phyloP scores from a whole-genome alignment of 306 rosid species.

The Hippophae gyantsensis region DNA sequence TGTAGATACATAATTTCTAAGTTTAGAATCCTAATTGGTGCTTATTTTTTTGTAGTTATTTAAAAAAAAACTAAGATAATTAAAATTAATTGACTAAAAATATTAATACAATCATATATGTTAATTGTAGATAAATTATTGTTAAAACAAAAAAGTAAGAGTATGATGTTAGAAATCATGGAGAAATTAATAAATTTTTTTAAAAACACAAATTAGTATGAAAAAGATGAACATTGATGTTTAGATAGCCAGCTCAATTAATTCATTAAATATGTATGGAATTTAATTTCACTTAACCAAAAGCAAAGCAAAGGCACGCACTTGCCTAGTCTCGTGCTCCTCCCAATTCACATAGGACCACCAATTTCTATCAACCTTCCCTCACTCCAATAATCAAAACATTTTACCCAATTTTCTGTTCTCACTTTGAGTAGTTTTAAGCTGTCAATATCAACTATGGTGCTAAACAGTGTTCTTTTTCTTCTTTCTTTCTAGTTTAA shows the following conservation, averaged over 20 bases:
- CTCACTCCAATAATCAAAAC: slow-evolving; percentile 13
- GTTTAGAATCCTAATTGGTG: too few relatives aligned
- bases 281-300: slow-evolving; percentile 26
- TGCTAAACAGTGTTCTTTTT: slow-evolving; percentile 20
- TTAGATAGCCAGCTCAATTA: background rate
- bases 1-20: too few relatives aligned
- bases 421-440: slow-evolving; percentile 21
- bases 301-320: slow-evolving; percentile 40
- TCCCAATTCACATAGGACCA: slow-evolving; percentile 32
- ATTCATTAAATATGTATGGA: slow-evolving; percentile 18
- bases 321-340: slow-evolving; percentile 60
- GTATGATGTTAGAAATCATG: too few relatives aligned
- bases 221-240: too few relatives aligned
- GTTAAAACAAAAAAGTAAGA: too few relatives aligned
- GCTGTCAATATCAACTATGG: slow-evolving; percentile 29
- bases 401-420: slow-evolving; percentile 9
- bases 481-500: slow-evolving; percentile 1
- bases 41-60: too few relatives aligned
- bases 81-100: too few relatives aligned
- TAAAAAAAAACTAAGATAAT: too few relatives aligned
- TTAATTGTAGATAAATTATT: too few relatives aligned
- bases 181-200: too few relatives aligned
- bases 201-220: too few relatives aligned
- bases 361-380: slow-evolving; percentile 32
- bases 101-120: too few relatives aligned